These are phyloP conservation scores for Oryza rufipogon DNA, from an alignment of 176 grass and related monocot species.

Conservation along the genomic window DNA sequence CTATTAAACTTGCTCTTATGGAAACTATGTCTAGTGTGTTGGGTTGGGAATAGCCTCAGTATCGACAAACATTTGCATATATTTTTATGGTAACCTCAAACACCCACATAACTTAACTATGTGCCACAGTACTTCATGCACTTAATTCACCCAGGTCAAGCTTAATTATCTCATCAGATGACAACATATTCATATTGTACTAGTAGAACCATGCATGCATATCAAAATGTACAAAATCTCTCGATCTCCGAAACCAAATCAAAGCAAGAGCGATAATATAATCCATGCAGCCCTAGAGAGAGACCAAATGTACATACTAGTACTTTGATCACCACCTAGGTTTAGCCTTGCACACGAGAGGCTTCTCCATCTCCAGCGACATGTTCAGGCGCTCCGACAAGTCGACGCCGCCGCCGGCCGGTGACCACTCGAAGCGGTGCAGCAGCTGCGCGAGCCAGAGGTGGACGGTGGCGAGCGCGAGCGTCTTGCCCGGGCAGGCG, in stretches of 20 bases:
- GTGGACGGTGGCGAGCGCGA: conserved; percentile 56
- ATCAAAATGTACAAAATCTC: not conserved
- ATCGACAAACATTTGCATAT: not conserved
- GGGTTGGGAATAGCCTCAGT: too few species aligned
- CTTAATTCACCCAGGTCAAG: not conserved
- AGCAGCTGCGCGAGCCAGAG: conserved; percentile 67
- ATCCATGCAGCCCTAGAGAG: not conserved
- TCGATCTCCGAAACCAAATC: conserved; percentile 3
- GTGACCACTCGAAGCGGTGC: conserved; percentile 49
- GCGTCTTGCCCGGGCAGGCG: conserved; percentile 40
- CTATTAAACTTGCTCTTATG: too few species aligned
- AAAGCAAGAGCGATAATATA: not conserved
- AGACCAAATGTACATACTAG: too few species aligned
- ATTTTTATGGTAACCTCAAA: too few species aligned
- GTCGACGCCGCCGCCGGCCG: conserved; percentile 39
- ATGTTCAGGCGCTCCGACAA: conserved; percentile 59
- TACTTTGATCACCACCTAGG: conserved; percentile 3
- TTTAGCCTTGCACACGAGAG: conserved; percentile 51
- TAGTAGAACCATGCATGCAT: not conserved
- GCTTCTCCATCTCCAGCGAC: conserved; percentile 70
- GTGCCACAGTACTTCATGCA: not conserved
- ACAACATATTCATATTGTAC: not conserved
- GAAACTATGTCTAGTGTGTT: too few species aligned
- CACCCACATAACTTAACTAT: not conserved
- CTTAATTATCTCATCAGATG: not conserved